phyloP scores from a whole-genome alignment of 305 asterid genomes.

The Rubia tinctorum region DNA sequence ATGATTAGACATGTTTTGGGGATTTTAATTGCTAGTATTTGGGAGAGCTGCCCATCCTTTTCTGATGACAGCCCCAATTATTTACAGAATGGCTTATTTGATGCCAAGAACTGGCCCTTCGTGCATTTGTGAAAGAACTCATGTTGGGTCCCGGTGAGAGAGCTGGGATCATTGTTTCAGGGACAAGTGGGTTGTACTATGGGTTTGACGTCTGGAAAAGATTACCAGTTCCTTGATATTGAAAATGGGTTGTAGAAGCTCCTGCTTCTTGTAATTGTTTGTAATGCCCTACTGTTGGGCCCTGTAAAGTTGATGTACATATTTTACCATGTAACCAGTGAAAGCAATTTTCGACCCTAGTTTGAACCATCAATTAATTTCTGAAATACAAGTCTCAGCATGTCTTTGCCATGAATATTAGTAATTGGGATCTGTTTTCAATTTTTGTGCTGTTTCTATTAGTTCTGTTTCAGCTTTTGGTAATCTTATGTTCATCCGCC shows the following conservation, averaged over 20 bases:
- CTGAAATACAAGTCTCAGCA: not conserved
- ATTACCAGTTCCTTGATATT: not conserved
- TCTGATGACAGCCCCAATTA: not conserved
- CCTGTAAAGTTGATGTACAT: constrained; percentile 71
- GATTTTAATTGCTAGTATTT: constrained; percentile 7
- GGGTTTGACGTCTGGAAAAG: constrained; percentile 34
- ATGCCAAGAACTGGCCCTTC: constrained; percentile 13
- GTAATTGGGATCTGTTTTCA: not conserved
- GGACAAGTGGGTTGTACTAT: constrained; percentile 42
- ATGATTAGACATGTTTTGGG: constrained; percentile 24
- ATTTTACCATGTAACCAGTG: constrained; percentile 30
- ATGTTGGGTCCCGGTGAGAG: constrained; percentile 16
- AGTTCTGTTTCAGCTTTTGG: not conserved
- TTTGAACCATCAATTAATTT: constrained; percentile 19
- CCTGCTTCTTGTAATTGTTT: constrained; percentile 65
- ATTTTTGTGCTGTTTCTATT: not conserved
- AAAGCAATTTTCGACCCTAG: constrained; percentile 30
- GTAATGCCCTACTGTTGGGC: constrained; percentile 37
- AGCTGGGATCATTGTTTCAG: constrained; percentile 35
- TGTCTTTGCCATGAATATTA: not conserved
- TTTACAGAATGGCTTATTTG: constrained; percentile 18
- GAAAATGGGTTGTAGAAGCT: constrained; percentile 39
- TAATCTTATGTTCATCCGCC: not conserved
- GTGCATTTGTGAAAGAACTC: not conserved
- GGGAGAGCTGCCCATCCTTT: constrained; percentile 3